These are phyloP conservation scores for Acanthamoeba royreba DNA, from an alignment of 208 protist species.

Conservation along the genomic window DNA sequence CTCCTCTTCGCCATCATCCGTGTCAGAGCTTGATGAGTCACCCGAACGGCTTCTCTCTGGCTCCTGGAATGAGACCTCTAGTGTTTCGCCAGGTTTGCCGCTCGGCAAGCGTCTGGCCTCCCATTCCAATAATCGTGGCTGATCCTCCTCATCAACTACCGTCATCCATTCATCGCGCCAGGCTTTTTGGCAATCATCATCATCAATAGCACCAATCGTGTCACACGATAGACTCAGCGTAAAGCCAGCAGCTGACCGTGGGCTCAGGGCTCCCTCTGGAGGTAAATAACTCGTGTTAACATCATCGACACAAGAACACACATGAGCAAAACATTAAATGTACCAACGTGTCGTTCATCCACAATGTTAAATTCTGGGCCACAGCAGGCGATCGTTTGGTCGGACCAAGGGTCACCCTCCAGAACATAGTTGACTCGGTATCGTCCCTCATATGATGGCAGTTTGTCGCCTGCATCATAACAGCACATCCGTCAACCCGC, in stretches of 20 bases:
- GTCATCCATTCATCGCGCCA: constrained; percentile 8
- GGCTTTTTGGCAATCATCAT: neutral
- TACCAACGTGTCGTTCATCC: neutral
- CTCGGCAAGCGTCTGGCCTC: neutral
- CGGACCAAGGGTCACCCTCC: constrained; percentile 33
- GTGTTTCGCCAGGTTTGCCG: neutral
- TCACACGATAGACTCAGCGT: neutral
- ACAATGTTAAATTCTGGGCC: constrained; percentile 28
- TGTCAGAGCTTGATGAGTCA: neutral
- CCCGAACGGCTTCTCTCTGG: neutral
- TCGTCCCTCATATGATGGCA: neutral
- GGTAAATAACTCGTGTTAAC: neutral
- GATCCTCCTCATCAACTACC: neutral
- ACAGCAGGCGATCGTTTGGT: neutral
- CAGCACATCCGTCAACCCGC: neutral
- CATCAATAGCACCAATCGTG: neutral
- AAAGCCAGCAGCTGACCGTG: neutral
- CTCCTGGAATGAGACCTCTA: neutral
- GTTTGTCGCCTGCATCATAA: neutral
- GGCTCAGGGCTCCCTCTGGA: neutral
- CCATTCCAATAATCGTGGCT: neutral
- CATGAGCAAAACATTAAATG: too few relatives aligned
- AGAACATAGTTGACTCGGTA: constrained; percentile 20
- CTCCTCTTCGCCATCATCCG: neutral
- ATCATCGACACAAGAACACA: too few relatives aligned